phyloP scores from a whole-genome alignment of 768 basidiomycete genomes.

The Suillus ampliporus region DNA sequence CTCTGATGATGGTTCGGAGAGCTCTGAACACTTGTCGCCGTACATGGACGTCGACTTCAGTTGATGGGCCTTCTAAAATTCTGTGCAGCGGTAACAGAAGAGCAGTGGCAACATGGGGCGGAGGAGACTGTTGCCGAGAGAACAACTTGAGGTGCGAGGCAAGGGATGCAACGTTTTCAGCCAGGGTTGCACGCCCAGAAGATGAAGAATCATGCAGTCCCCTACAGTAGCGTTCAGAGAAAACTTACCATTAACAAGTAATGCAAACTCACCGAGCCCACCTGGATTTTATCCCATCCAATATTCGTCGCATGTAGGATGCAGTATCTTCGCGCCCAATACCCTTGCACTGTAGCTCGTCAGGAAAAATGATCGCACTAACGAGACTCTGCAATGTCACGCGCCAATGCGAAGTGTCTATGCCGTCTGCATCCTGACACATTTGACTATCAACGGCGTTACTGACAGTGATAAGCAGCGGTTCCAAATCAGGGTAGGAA shows the following conservation, averaged over 20 bases:
- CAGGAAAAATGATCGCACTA: neutral
- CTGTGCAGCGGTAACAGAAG: conserved; percentile 26
- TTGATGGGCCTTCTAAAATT: conserved; percentile 48
- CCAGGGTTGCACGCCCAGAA: conserved; percentile 39
- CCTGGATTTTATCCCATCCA: neutral
- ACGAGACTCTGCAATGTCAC: neutral
- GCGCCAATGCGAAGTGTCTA: neutral
- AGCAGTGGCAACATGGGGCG: conserved; percentile 33
- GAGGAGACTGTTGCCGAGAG: conserved; percentile 32
- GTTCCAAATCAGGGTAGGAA: conserved; percentile 20
- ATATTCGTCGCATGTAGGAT: neutral
- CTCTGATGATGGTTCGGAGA: conserved; percentile 47
- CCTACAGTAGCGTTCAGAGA: conserved; percentile 31
- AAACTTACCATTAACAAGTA: neutral
- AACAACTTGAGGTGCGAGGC: conserved; percentile 32
- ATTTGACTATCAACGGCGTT: neutral
- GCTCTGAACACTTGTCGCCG: conserved; percentile 49
- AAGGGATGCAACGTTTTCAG: conserved; percentile 23
- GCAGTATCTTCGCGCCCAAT: neutral
- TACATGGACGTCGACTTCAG: conserved; percentile 53
- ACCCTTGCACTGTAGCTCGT: conserved; percentile 1
- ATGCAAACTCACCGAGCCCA: conserved; percentile 7
- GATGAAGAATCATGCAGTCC: conserved; percentile 40
- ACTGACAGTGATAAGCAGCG: conserved; percentile 4
- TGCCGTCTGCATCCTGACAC: neutral